These are phyloP conservation scores for Colletotrichum filicis DNA, from an alignment of 2,329 filamentous ascomycete species.

Conservation along the genomic window DNA sequence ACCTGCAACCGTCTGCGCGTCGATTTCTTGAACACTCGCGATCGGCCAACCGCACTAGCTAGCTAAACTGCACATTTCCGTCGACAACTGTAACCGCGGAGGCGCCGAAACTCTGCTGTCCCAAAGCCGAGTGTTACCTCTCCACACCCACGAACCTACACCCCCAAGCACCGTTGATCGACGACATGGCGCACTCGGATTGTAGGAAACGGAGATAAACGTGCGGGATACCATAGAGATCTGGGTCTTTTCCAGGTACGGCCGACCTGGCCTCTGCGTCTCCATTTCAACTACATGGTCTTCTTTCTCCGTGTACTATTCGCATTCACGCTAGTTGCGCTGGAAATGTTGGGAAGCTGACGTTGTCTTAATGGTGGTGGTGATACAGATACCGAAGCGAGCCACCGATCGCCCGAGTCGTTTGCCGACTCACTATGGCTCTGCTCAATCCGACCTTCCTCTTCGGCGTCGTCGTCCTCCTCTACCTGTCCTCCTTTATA, in stretches of 20 bases:
- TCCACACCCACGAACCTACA: background rate
- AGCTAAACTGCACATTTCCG: background rate
- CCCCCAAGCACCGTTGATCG: constrained; percentile 13
- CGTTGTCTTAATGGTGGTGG: background rate
- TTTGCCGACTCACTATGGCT: constrained; percentile 61
- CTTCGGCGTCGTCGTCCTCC: constrained; percentile 83
- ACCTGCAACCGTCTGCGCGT: background rate
- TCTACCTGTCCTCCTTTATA: constrained; percentile 93
- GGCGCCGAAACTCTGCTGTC: constrained; percentile 32
- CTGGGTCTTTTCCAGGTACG: constrained; percentile 30
- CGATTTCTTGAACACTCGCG: background rate
- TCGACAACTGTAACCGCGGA: constrained; percentile 6
- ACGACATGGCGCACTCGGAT: constrained; percentile 35
- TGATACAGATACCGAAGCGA: constrained; percentile 29
- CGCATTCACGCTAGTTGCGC: background rate
- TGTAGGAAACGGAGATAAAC: constrained; percentile 33
- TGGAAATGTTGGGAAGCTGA: constrained; percentile 16
- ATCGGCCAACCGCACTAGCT: constrained; percentile 1
- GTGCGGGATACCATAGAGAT: constrained; percentile 32
- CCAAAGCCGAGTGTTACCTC: constrained; percentile 23
- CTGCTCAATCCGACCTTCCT: constrained; percentile 83
- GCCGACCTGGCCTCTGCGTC: background rate
- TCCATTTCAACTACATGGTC: constrained; percentile 6
- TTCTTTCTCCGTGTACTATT: background rate
- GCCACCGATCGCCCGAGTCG: constrained; percentile 14